Conservation (phyloP, 139 green algal species). For the Micractinium sp. region DNA sequence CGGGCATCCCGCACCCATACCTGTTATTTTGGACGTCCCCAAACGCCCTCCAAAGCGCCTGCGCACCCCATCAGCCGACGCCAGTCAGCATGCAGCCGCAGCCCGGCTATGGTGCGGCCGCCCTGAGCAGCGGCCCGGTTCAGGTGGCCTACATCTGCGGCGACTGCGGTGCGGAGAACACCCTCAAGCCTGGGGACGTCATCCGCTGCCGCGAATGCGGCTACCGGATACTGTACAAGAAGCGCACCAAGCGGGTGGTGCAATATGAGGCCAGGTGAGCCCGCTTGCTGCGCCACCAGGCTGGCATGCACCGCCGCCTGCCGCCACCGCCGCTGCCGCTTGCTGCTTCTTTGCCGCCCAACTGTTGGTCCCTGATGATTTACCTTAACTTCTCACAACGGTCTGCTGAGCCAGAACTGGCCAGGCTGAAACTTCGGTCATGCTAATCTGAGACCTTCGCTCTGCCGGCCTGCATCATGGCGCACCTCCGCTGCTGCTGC, state of each 20-base stretch:
- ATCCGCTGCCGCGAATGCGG: constrained; percentile 96
- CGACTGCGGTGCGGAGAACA: constrained; percentile 90
- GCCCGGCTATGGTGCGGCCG: constrained; percentile 2
- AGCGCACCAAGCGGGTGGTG: constrained; percentile 94
- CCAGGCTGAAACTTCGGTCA: constrained; percentile 28
- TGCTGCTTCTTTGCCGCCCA: not conserved
- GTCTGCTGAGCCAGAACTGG: constrained; percentile 35
- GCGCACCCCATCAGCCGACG: not conserved
- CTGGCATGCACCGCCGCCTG: not conserved
- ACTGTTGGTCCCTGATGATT: not conserved
- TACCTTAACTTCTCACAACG: constrained; percentile 44
- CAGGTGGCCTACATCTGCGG: constrained; percentile 80
- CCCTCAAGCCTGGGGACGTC: constrained; percentile 87
- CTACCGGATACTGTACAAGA: constrained; percentile 99
- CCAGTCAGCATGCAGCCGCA: constrained; percentile 1
- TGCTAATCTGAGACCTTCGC: not conserved
- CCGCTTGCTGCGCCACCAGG: not conserved
- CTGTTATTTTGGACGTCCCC: no score
- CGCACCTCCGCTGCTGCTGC: not conserved
- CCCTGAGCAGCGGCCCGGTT: not conserved
- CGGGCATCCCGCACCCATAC: no score
- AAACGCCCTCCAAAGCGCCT: not conserved
- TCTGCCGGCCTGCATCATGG: not conserved
- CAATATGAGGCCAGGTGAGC: constrained; percentile 90
- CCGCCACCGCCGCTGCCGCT: not conserved